Evolutionary conservation across 2,329 filamentous ascomycete species (phyloP).

Genomic region (Penicillium freii): DNA sequence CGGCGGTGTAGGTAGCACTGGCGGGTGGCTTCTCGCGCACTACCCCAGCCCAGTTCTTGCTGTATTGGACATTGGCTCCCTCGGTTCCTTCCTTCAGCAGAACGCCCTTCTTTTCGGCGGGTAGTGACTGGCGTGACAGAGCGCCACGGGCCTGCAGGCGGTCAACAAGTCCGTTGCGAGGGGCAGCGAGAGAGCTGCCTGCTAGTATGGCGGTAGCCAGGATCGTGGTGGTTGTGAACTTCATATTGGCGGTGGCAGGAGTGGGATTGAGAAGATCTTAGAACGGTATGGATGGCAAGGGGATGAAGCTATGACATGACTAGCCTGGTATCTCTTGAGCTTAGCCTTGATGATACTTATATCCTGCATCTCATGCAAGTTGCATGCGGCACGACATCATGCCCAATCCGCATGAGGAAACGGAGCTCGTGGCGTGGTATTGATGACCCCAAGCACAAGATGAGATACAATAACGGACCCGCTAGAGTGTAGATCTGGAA

Average conservation of each 20-base stretch:
- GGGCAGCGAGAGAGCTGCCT: slow-evolving; percentile 28
- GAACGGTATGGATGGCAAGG: background rate
- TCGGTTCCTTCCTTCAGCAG: slow-evolving; percentile 14
- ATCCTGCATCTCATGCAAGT: background rate
- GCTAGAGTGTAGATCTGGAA: background rate
- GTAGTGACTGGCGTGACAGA: slow-evolving; percentile 27
- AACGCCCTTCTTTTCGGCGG: slow-evolving; percentile 18
- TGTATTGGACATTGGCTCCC: slow-evolving; percentile 49
- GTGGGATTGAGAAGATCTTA: background rate
- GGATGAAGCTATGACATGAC: background rate
- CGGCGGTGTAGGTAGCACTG: slow-evolving; percentile 49
- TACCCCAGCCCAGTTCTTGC: slow-evolving; percentile 60
- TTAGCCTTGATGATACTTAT: slow-evolving; percentile 10
- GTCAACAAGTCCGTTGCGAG: slow-evolving; percentile 28
- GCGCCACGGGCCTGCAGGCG: slow-evolving; percentile 31
- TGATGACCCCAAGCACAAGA: background rate
- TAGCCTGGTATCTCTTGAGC: background rate
- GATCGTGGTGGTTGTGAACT: slow-evolving; percentile 20
- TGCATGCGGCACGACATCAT: slow-evolving; percentile 17
- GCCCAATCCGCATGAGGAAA: slow-evolving; percentile 22
- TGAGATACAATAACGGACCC: slow-evolving; percentile 6
- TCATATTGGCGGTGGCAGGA: slow-evolving; percentile 26
- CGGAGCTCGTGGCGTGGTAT: slow-evolving; percentile 7
- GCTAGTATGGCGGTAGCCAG: slow-evolving; percentile 27
- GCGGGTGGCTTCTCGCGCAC: slow-evolving; percentile 48